Evolutionary conservation across 495 filamentous ascomycete species (phyloP), one percentile per base, ranked within the genome.

Genomic region (Penicillium antarcticum): DNA sequence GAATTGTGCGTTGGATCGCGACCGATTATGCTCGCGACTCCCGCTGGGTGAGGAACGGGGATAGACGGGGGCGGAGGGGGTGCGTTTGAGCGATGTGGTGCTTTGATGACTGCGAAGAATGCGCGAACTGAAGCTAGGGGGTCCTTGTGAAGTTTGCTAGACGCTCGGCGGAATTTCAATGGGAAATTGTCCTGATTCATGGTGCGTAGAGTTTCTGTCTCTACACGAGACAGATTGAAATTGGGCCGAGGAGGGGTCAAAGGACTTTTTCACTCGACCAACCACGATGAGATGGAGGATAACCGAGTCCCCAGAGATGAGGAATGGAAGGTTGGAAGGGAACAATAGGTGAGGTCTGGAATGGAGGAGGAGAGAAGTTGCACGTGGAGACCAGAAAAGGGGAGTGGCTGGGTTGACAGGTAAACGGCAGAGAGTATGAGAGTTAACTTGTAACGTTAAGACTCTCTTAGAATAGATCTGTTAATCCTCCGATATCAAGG

Each of bases 51-150:
- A 68, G 40, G 68, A 71, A 42, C 74, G 71, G 32, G 77, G 70
- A 52, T 80, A 74, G 53, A 80, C 73, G 45, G 85, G 84, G 56
- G 84, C 84, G 60, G 85, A 88, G 47, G 86, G 85, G 71, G 85
- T 82, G 67, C 86, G 80, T 65, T 83, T 82, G 58, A 89, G 74
- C 29, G 72, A 72, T 39, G 70, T 72, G 53, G 58, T 63, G 61
- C 68, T 78, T 54, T 73, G 68, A 54, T 77, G 75, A 56, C 65
- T 74, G 42, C 70, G 72, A 51, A 73, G 66, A 57, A 69, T 66
- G 65, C 70, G 66, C 45, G 71, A 69, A 47, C 56, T 67, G 57
- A 71, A 71, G 56, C 73, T 68, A 55, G 72, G 72, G 52, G 72
- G 59, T 78, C 73, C 58, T 77, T 77, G 59, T 74, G 72, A 48